Base-by-base conservation (phyloP, 2,329 filamentous ascomycete species). In the Arthrobotrys pseudoclavata region DNA sequence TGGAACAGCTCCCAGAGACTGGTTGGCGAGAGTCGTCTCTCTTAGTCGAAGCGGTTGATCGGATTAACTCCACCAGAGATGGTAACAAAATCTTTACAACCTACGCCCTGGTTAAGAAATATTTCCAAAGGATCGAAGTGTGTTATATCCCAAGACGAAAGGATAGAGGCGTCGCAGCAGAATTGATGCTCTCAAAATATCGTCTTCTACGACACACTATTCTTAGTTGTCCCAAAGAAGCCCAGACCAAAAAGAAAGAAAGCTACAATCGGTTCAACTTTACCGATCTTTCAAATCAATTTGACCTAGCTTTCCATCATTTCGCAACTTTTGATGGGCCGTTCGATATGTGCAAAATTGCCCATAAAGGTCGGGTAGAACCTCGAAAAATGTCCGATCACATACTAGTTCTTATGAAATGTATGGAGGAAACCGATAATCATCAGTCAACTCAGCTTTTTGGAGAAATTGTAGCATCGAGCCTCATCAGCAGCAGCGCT, bases 301-400 rank as follows among this genome's bases (percentile, higher is more conserved):
- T 60, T 13, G 53, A 60, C n/a, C 53, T 60, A 18, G 53, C 53
- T 20, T 42, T 60, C 7, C 31, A 60, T 20, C 53, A 60, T 15
- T 60, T 60, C 26, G 53, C 53, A 37, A 60, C 37, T 1, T 60
- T 26, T 26, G 53, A 60, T 24, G 37, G 37, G 53, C 53, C 53
- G n/a, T 60, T 60, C 29, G 53, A 60, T 24, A 37, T 60, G 29
- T 60, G 37, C 37, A 42, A 60, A 37, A 42, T 42, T 20, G 37
- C 53, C 10, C 53, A 26, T 4, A 60, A 60, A 24, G 37, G 37
- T 3, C 29, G 53, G 7, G 31, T 42, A 24, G 53, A 60, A 13
- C 53, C 53, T 24, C 15, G 37, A 37, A 37, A 12, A 13, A 60
- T 60, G 53, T 37, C 29, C 13, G 53, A 60, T 13, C 53, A 60